A percentile compares a stretch with the other conserved stretches of the same genome.
Evolutionary conservation across 2,329 filamentous ascomycete species (phyloP).

Genomic region (Graphilbum ipis-grandicollis): DNA sequence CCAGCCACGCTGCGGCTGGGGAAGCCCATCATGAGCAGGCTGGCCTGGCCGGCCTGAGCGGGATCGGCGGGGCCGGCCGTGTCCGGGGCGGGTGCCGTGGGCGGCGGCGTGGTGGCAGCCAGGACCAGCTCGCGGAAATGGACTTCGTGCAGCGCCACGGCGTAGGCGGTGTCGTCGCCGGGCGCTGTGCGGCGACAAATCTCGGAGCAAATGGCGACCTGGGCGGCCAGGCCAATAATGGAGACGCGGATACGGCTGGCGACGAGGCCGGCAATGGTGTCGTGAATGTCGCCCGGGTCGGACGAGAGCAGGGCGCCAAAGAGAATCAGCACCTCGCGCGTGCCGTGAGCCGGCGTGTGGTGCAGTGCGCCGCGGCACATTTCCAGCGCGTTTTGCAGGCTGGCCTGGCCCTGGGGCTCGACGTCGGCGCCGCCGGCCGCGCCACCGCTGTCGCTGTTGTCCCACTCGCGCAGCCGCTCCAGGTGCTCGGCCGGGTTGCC

Average conservation of each 20-base stretch:
- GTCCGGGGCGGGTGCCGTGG: too few relatives aligned
- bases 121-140: constrained; percentile 85
- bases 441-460: too few relatives aligned
- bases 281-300: constrained; percentile 89
- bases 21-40: constrained; percentile 94
- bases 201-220: constrained; percentile 82
- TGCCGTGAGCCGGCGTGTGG: constrained; percentile 84
- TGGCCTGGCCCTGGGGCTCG: constrained; percentile 61
- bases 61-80: constrained; percentile 50
- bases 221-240: constrained; percentile 78
- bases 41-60: constrained; percentile 27
- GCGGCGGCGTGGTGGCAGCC: constrained; percentile 77
- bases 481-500: constrained; percentile 86
- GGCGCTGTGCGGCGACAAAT: constrained; percentile 83
- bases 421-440: too few relatives aligned
- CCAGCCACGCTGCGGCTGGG: constrained; percentile 67
- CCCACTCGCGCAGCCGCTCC: constrained; percentile 51
- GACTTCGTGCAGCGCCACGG: constrained; percentile 69
- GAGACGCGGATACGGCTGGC: constrained; percentile 72
- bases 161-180: constrained; percentile 43
- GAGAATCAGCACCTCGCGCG: constrained; percentile 78
- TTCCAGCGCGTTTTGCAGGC: constrained; percentile 86
- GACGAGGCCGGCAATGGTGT: constrained; percentile 66
- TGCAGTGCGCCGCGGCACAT: constrained; percentile 88
- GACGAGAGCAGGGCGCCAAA: constrained; percentile 81